Base-by-base conservation (phyloP, 257 asterid species). In the Echium plantagineum region DNA sequence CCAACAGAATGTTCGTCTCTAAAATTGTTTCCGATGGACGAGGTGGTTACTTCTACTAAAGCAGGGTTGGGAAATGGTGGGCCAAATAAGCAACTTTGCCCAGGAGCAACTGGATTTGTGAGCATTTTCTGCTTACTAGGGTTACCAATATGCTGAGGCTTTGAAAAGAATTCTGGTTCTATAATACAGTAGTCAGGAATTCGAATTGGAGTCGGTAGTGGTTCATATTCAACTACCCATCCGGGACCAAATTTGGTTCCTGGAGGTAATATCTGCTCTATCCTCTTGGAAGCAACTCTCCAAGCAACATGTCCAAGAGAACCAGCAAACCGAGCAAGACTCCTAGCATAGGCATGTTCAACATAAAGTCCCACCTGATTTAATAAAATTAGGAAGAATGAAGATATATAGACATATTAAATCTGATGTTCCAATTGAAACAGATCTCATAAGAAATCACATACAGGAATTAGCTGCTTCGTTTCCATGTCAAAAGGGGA, bases 161-260 rank as follows among this genome's bases (percentile, higher is more conserved):
- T 84, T 8, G 68, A 63, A 28, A 89, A 74, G 64, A 80, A 86
- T 1, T 83, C 78, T 2, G 94, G 93, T 68, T 86, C 96, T 59
- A 85, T 67, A 15, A 55, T 64, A 68, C 78, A 71, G 60, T 81
- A 85, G 74, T 80, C 85, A 51, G 85, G 82, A 76, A 89, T 75
- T 63, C 81, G 59, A 26, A 85, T 72, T 1, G 97, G 85, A 66
- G 96, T 86, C 28, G 96, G 95, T 65, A 80, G 95, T 42, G 99
- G 90, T 65, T 94, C 99, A 28, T 89, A 94, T 65, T 94, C 99
- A 64, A 90, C 96, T 18, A 94, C 96, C 99, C 99, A 94, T 12
- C 99, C 99, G 31, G 79, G 90, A 48, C 96, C 99, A 70, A 78
- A 94, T 75, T 86, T 79, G 64, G 71, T 72, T 24, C 83, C 99